Percentiles rank a stretch among this genome's conserved stretches.
Evolutionary conservation across 805 yeast genomes (phyloP).

Genomic region (Starmerella scarabaei): DNA sequence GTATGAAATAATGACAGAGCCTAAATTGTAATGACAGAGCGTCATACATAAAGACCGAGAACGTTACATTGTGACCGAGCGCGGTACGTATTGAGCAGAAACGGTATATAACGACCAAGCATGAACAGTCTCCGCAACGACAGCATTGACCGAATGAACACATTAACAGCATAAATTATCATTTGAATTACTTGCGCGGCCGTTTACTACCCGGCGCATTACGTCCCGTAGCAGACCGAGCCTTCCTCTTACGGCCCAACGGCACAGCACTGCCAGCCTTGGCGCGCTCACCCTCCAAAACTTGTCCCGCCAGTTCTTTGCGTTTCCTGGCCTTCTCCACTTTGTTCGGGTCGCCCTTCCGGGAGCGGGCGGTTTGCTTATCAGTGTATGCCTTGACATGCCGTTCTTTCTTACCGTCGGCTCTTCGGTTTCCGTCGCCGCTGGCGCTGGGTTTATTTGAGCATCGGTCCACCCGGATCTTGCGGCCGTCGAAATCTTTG

Average conservation of each 20-base stretch:
- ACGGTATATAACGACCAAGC: too few relatives aligned
- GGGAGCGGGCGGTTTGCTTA: conserved; percentile 13
- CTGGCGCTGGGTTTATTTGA: conserved; percentile 24
- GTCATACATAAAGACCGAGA: too few relatives aligned
- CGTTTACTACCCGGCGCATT: neutral
- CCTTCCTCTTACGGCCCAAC: conserved; percentile 17
- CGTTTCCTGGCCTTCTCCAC: neutral
- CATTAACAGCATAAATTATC: too few relatives aligned
- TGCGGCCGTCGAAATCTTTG: conserved; percentile 44
- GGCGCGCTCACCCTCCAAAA: conserved; percentile 27
- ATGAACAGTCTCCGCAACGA: too few relatives aligned
- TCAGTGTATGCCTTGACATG: conserved; percentile 7
- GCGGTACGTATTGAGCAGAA: too few relatives aligned
- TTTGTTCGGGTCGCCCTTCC: conserved; percentile 4
- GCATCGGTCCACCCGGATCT: conserved; percentile 65
- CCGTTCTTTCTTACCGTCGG: neutral
- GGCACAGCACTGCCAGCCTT: conserved; percentile 14
- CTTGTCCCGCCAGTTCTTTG: conserved; percentile 4
- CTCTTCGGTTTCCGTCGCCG: conserved; percentile 1
- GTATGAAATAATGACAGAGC: too few relatives aligned
- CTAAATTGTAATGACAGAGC: too few relatives aligned
- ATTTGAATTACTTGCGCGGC: conserved; percentile 2
- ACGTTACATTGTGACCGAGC: too few relatives aligned
- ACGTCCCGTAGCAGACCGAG: conserved; percentile 7
- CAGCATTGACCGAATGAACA: too few relatives aligned